Evolutionary conservation across 768 basidiomycete species (phyloP).

Genomic region (Crassisporium funariophilum): DNA sequence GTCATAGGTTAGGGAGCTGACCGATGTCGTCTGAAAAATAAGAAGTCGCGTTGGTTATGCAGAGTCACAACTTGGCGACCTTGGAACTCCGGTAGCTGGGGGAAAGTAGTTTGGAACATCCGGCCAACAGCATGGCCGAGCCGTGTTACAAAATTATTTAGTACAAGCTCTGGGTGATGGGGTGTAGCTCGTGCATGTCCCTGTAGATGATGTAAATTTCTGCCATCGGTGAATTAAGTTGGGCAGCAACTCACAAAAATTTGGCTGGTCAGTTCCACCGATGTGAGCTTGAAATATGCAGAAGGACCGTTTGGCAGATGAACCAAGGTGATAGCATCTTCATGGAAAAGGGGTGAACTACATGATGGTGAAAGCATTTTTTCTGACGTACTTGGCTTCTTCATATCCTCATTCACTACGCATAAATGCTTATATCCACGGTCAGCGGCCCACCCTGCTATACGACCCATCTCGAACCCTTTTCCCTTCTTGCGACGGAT

Average conservation of each 20-base stretch:
- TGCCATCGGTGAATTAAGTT: background rate
- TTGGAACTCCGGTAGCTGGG: conserved; percentile 92
- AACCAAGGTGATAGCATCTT: conserved; percentile 92
- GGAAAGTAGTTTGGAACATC: conserved; percentile 96
- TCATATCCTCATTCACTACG: conserved; percentile 95
- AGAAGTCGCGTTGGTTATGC: conserved; percentile 96
- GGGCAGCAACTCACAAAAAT: conserved; percentile 65
- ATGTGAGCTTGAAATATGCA: conserved; percentile 93
- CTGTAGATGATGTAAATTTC: conserved; percentile 38
- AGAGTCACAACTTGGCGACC: conserved; percentile 96
- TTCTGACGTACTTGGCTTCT: conserved; percentile 90
- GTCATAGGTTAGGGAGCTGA: conserved; percentile 34
- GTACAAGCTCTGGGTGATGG: conserved; percentile 92
- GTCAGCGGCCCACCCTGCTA: conserved; percentile 91
- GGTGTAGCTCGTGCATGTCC: conserved; percentile 92
- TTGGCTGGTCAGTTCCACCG: conserved; percentile 80
- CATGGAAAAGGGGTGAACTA: conserved; percentile 4
- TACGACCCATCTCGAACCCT: conserved; percentile 87
- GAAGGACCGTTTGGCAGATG: conserved; percentile 92
- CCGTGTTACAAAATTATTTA: conserved; percentile 92
- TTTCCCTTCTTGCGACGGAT: conserved; percentile 84
- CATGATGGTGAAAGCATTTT: conserved; percentile 30
- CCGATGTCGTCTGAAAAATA: conserved; percentile 97
- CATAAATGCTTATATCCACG: conserved; percentile 86
- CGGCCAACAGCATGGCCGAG: conserved; percentile 92